Evolutionary conservation across 2,329 filamentous ascomycete genomes (phyloP).

Genomic region (Sclerotinia trifoliorum): DNA sequence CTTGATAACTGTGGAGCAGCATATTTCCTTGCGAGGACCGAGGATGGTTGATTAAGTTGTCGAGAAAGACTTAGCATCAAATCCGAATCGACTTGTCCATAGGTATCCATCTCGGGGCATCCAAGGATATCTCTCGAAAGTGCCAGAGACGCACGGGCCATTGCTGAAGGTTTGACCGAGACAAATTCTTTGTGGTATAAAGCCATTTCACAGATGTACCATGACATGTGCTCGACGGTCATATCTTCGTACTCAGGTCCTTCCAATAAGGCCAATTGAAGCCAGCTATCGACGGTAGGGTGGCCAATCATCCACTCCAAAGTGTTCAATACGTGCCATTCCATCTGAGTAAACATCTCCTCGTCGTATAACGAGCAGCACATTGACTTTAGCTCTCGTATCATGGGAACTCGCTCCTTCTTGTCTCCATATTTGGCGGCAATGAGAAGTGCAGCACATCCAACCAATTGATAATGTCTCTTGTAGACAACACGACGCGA

Average conservation of each 20-base stretch:
- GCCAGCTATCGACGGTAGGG: conserved; percentile 91
- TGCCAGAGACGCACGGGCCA: conserved; percentile 83
- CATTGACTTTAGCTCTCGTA: conserved; percentile 97
- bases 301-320: conserved; percentile 95
- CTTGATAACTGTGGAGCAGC: conserved; percentile 62
- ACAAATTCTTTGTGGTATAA: conserved; percentile 97
- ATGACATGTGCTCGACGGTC: conserved; percentile 91
- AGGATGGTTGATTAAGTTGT: conserved; percentile 64
- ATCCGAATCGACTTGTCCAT: conserved; percentile 67
- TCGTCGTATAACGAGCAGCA: conserved; percentile 98
- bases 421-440: conserved; percentile 98
- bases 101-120: conserved; percentile 70
- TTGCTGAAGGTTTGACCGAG: conserved; percentile 83
- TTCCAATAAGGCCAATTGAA: conserved; percentile 82
- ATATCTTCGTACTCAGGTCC: conserved; percentile 66
- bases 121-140: conserved; percentile 83
- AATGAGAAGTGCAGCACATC: conserved; percentile 92
- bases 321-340: conserved; percentile 98
- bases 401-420: conserved; percentile 97
- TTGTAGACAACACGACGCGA: conserved; percentile 98
- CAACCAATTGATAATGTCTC: conserved; percentile 96
- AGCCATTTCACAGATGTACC: conserved; percentile 92
- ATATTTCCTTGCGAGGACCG: conserved; percentile 67
- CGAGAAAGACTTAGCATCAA: conserved; percentile 55
- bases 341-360: conserved; percentile 99